Evolutionary conservation across 495 filamentous ascomycete genomes (phyloP), one percentile per base, ranked within the genome.

Genomic region (Choiromyces venosus): DNA sequence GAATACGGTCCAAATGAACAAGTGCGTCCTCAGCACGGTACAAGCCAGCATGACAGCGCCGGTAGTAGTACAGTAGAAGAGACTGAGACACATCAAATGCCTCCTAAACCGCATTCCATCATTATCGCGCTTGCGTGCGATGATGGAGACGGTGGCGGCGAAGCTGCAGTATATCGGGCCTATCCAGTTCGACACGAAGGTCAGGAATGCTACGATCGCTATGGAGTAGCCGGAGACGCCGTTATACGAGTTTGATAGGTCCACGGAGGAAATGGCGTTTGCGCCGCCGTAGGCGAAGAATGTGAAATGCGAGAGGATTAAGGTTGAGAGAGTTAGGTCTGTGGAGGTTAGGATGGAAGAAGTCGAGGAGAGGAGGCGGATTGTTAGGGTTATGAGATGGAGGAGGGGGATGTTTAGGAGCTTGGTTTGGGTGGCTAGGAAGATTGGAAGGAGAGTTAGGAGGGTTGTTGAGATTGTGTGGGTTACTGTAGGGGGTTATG

Each of bases 1-100:
- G 83, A 99, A 99, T 38, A 99, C 96, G 0, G 93, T 98, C 96
- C 96, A 99, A 70, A 99, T 92, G 83, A 99, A 99, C 74, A 99
- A 83, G 85, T 99, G 96, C 64, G 90, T 91, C 78, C 95, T 85
- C 79, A 98, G 80, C 16, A 86, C 83, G 72, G 92, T 92, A 81
- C 96, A 99, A 38, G 96, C 93, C 37, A 86, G 88, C 93, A 97
- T 97, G 12, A 97, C 92, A 40, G 87, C 90, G 25, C 88, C 82
- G 70, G 91, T 82, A 35, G 86, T 86, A 4, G 83, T 82, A 9
- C 89, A 84, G 40, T 86, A 81, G 76, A 93, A 94, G 35, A 90
- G 82, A 25, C 92, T 95, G 78, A 91, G 77, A 70, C 90, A 69
- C 0, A 87, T 82, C 0, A 89, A 80, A 80, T 93, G 87, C 21